Base-by-base conservation (phyloP, 768 basidiomycete species). In the Boletus reticulatus region DNA sequence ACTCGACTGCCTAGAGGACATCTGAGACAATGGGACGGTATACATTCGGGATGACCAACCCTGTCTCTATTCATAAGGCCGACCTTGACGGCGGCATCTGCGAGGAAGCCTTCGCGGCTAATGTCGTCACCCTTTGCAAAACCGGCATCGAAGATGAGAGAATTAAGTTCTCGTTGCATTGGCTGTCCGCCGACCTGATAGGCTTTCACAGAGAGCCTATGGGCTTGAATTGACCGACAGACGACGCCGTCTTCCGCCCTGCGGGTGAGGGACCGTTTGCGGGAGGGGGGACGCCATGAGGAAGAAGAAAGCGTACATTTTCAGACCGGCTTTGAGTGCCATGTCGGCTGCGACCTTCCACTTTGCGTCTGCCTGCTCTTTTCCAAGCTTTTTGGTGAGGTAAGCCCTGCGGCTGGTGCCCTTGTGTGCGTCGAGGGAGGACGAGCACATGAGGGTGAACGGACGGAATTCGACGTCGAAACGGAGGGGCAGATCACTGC, bases 131-230 rank as follows among this genome's bases (percentile, higher is more conserved):
- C 72, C 24, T 67, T 61, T 53, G 76, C 74, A 53, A 80, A 76
- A 57, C 70, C 74, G 1, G 72, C 73, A 43, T 74, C 62, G 59
- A 76, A 81, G 6, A 80, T 50, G 50, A 67, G 64, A 31, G 73
- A 62, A 49, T 73, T 68, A 1, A 81, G 56, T 1, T 64, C 55
- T 14, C 67, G 56, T 57, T 82, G 80, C 56, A 75, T 70, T 22
- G 62, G 57, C 58, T 74, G 68, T 10, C 79, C 78, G 43, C 74
- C 75, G 22, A 72, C 63, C 54, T 74, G 66, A 53, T 73, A 78
- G 11, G 79, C 78, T 47, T 76, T 75, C 36, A 70, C 72, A 10
- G 80, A 59, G 22, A 82, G 70, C 29, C 81, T 69, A 57, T 83
- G 80, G 3, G 74, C 74, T 16, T 72, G 65, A 19, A 60, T 74